phyloP scores from a whole-genome alignment of 202 grass and related monocot species.

The Cymbopogon flexuosus region DNA sequence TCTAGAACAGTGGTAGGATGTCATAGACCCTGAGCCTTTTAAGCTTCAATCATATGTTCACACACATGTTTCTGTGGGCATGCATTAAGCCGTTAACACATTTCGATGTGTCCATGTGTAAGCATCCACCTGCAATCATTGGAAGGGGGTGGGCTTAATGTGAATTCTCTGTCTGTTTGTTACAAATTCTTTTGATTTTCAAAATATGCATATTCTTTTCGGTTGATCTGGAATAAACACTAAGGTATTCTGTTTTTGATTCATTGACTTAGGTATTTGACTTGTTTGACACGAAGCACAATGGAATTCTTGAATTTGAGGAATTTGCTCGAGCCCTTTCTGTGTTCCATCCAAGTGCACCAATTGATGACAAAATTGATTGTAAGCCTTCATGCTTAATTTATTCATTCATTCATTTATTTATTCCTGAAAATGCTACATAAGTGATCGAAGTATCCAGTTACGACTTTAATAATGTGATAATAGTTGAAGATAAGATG shows the following conservation, averaged over 20 bases:
- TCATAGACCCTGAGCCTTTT: background rate
- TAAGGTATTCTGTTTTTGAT: background rate
- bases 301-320: constrained; percentile 87
- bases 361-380: constrained; percentile 79
- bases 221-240: background rate
- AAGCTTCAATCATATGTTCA: background rate
- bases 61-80: background rate
- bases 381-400: constrained; percentile 57
- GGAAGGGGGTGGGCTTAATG: background rate
- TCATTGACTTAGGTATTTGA: constrained; percentile 74
- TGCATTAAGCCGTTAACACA: background rate
- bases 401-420: constrained; percentile 1
- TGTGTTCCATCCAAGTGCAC: constrained; percentile 92
- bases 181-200: background rate
- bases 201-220: background rate
- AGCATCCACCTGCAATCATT: background rate
- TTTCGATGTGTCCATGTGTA: background rate
- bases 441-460: background rate
- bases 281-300: constrained; percentile 93
- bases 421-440: background rate
- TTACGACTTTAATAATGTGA: background rate
- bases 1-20: background rate
- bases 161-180: background rate
- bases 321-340: constrained; percentile 94
- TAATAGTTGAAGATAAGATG: no score